Evolutionary conservation across 352 stramenopile species (phyloP).

Genomic region (Globisporangium carolinianum): DNA sequence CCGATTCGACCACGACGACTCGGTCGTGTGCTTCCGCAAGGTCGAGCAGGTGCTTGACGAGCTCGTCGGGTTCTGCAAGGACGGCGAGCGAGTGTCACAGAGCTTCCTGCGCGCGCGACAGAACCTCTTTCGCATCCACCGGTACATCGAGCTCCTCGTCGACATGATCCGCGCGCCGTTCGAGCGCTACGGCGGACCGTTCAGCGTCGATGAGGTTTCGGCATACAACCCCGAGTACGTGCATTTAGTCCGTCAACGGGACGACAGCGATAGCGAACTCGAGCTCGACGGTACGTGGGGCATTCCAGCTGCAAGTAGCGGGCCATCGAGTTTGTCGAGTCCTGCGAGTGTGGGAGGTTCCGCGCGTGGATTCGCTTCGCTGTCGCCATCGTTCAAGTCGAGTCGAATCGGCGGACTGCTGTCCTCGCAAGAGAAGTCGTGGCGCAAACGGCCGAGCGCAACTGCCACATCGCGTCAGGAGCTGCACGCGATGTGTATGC

Average conservation of each 20-base stretch:
- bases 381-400: conserved; percentile 3
- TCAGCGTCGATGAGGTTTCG: conserved; percentile 48
- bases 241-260: conserved; percentile 1
- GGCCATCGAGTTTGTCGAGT: not conserved
- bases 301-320: not conserved
- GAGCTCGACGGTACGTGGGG: conserved; percentile 6
- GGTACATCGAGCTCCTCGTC: conserved; percentile 57
- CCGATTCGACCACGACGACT: conserved; percentile 28
- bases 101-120: conserved; percentile 30
- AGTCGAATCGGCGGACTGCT: conserved; percentile 9
- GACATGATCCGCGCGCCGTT: conserved; percentile 65
- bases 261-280: conserved; percentile 10
- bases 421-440: conserved; percentile 19
- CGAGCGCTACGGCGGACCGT: conserved; percentile 46
- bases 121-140: conserved; percentile 45
- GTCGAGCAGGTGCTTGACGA: conserved; percentile 36
- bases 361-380: not conserved
- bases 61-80: conserved; percentile 38
- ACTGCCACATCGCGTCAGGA: conserved; percentile 17
- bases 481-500: conserved; percentile 33
- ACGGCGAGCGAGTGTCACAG: conserved; percentile 18
- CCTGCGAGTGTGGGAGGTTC: not conserved
- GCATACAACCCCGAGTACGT: conserved; percentile 42
- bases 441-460: conserved; percentile 19
- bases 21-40: conserved; percentile 24